phyloP scores from a whole-genome alignment of 306 rosid genomes.

The Abrus pulchellus region DNA sequence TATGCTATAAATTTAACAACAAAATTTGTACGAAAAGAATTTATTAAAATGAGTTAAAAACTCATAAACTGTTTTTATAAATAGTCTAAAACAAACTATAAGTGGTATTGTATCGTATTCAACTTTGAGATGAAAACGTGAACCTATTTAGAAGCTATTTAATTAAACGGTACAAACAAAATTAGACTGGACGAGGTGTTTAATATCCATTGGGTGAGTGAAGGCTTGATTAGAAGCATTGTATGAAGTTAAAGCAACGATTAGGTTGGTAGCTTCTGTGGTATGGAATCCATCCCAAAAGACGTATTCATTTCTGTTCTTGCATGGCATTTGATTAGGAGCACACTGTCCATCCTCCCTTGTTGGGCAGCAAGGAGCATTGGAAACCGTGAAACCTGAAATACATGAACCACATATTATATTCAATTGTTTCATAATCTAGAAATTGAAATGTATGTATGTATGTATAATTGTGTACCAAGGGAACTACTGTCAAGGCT shows the following conservation, averaged over 20 bases:
- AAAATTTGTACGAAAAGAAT: no score
- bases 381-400: constrained; percentile 53
- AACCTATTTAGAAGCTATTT: no score
- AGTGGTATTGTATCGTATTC: no score
- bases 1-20: no score
- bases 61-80: no score
- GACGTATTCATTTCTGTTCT: constrained; percentile 51
- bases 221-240: constrained; percentile 2
- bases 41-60: no score
- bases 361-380: constrained; percentile 52
- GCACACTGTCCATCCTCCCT: constrained; percentile 41
- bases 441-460: not conserved
- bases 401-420: not conserved
- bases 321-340: constrained; percentile 43
- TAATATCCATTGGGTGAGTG: constrained; percentile 54
- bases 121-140: no score
- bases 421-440: constrained; percentile 1
- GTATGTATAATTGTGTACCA: constrained; percentile 22
- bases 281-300: constrained; percentile 62
- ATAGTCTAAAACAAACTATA: no score
- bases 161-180: no score
- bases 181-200: constrained; percentile 18
- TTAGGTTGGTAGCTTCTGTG: constrained; percentile 44
- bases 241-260: constrained; percentile 35
- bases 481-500: not conserved